Percentiles rank a stretch among this genome's conserved stretches.
phyloP scores from a whole-genome alignment of 169 alveolate genomes.

The Plasmodium gallinaceum region DNA sequence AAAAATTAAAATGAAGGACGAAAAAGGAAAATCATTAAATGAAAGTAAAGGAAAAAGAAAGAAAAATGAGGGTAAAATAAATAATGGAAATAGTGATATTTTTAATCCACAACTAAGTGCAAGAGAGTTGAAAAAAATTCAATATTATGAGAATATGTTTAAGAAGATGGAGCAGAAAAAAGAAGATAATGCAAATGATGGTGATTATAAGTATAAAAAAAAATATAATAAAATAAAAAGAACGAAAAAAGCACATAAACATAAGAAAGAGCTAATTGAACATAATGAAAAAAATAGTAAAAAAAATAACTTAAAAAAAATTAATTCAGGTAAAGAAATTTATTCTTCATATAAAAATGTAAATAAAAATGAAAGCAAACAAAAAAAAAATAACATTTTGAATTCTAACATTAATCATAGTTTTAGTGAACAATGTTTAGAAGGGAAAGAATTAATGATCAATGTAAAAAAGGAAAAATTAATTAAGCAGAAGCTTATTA shows the following conservation, averaged over 20 bases:
- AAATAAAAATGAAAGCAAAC: no score
- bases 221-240: conserved; percentile 81
- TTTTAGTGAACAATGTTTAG: neutral
- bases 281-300: no score
- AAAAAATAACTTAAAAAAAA: no score
- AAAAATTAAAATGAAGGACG: conserved; percentile 12
- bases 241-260: conserved; percentile 14
- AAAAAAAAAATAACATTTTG: no score
- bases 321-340: no score
- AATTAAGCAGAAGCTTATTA: neutral
- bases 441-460: conserved; percentile 3
- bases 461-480: neutral
- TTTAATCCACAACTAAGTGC: conserved; percentile 18
- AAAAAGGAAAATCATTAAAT: neutral
- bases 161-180: conserved; percentile 78
- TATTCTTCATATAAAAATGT: no score
- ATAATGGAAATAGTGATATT: neutral
- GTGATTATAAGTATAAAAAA: conserved; percentile 32
- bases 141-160: conserved; percentile 84
- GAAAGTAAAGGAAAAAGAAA: conserved; percentile 37
- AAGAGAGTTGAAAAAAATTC: conserved; percentile 11
- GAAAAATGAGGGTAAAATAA: conserved; percentile 9
- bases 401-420: neutral
- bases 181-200: conserved; percentile 46
- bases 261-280: neutral